Base-by-base conservation (phyloP, 1,284 basidiomycete genomes). In the Leucoagaricus sp. region DNA sequence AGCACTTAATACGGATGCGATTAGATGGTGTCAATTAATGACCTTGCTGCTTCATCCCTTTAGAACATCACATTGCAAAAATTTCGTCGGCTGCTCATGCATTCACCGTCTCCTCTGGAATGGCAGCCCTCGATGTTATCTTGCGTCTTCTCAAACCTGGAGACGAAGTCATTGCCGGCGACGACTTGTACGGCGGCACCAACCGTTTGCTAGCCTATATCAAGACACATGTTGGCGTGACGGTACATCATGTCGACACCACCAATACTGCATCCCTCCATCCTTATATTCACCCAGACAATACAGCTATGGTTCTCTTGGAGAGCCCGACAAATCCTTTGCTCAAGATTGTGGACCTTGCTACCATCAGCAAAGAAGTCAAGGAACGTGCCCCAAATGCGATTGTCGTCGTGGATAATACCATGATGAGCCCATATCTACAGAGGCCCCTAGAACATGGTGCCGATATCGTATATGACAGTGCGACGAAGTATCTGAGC, bases 351-450 rank as follows among this genome's bases (percentile, higher is more conserved):
- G 93, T 89, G 42, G 97, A 99, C 73, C 81, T 99, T 56, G 88
- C 88, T 9, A 79, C 79, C 25, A 93, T 98, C 63, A 86, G 88
- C 60, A 81, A 83, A 51, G 80, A 91, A 63, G 91, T 96, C 61
- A 93, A 95, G 69, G 85, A 87, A 63, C 82, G 84, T 42, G 87
- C 90, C 17, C 91, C 91, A 15, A 81, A 90, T 64, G 94, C 94
- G 1, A 70, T 96, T 64, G 78, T 98, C 60, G 93, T 98, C 28
- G 94, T 96, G 23, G 97, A 99, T 75, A 99, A 99, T 74, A 99
- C 97, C 61, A 99, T 99, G 97, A 98, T 99, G 96, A 98, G 95
- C 67, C 97, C 97, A 9, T 99, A 98, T 74, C 82, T 99, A 17
- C 96, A 98, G 74, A 81, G 96, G 54, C 97, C 97, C 1, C 83